Base-by-base conservation (phyloP, 2,329 filamentous ascomycete species). In the Emmonsia crescens region DNA sequence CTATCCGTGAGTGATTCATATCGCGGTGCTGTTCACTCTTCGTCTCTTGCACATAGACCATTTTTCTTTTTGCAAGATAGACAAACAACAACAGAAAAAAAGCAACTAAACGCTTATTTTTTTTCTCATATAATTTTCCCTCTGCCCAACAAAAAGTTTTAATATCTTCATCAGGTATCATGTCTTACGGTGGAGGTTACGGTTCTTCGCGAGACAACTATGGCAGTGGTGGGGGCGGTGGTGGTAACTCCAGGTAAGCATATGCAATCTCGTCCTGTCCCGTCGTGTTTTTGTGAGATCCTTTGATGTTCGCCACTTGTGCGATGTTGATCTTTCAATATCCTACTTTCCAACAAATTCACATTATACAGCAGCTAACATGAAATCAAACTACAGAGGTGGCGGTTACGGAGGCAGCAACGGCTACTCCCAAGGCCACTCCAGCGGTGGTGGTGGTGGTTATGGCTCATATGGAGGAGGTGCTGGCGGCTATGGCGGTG, bases 181-280 rank as follows among this genome's bases (percentile, higher is more conserved):
- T 89, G 87, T 89, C 87, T 77, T 89, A 89, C 84, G 82, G 85
- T 66, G 75, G 75, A 64, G 73, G 73, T 66, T 76, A 77, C 68
- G 77, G 79, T 59, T 71, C 69, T 66, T 62, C 59, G 51, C 64
- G 79, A 65, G 79, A 80, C 66, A 77, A 81, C 66, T 81, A 83
- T 61, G 81, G 82, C 61, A 80, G 82, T 72, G 79, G 78, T n/a
- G 40, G 40, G 61, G 81, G 82, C 71, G 40, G 40, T 61, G 81
- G 82, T 71, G 80, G 82, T 74, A 82, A 83, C 70, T 82, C 77
- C 73, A 75, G 75, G 72, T 75, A 78, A 66, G 73, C 55, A 60
- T 31, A 57, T 62, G 62, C 55, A 60, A 67, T 61, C 64, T 60
- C 42, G 63, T 64, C 65, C 66, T 60, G 63, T 27, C n/a, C 31